phyloP scores from a whole-genome alignment of 495 filamentous ascomycete species.

The Mytilinidion resinicola region DNA sequence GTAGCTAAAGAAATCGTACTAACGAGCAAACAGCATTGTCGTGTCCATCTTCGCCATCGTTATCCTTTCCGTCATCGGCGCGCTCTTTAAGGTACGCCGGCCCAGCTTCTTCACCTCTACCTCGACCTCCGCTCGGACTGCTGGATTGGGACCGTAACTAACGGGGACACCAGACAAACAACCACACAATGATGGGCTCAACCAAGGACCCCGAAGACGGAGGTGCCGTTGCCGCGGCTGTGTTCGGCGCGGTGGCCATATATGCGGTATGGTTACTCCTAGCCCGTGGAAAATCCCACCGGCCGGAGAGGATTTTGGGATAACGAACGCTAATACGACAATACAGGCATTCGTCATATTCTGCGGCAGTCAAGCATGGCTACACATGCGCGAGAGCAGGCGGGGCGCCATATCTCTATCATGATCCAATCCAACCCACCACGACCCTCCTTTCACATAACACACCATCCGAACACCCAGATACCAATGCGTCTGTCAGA shows the following conservation, averaged over 20 bases:
- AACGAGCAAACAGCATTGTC: constrained; percentile 55
- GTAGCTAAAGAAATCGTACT: neutral
- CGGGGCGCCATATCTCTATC: constrained; percentile 72
- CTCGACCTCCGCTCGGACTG: neutral
- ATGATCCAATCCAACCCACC: constrained; percentile 9
- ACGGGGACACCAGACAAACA: constrained; percentile 47
- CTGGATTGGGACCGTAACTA: neutral
- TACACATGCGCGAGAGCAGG: constrained; percentile 70
- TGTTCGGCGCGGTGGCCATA: constrained; percentile 78
- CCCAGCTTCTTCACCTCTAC: neutral
- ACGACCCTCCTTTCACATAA: too few relatives aligned
- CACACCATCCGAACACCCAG: too few relatives aligned
- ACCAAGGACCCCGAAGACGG: constrained; percentile 62
- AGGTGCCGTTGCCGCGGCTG: constrained; percentile 66
- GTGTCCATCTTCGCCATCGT: constrained; percentile 84
- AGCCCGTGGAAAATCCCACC: neutral
- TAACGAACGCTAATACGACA: constrained; percentile 7
- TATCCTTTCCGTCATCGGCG: constrained; percentile 76
- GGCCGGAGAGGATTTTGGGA: neutral
- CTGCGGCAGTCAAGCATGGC: constrained; percentile 76
- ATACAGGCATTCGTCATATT: constrained; percentile 78
- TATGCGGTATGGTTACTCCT: constrained; percentile 60
- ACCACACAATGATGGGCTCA: constrained; percentile 74
- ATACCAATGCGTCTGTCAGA: too few relatives aligned
- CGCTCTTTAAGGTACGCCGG: constrained; percentile 59